Percentiles rank a stretch among this genome's conserved stretches.
Conservation (phyloP, 331 rosid species). For the Ulmus americana region DNA sequence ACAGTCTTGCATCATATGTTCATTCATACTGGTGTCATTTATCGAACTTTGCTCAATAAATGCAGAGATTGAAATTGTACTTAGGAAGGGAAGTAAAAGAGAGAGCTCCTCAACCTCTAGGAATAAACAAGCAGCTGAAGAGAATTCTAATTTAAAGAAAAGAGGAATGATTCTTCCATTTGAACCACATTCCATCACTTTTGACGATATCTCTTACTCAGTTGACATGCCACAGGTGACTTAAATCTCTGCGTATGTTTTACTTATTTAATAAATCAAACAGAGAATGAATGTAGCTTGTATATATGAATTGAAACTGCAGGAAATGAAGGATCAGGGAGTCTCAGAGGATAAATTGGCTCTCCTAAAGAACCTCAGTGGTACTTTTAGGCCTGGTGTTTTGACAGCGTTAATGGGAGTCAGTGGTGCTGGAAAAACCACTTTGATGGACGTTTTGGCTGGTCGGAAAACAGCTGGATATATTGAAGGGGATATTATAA, state of each 20-base stretch:
- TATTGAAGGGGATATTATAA: slow-evolving; percentile 40
- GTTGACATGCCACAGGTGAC: slow-evolving; percentile 66
- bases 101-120: too few species aligned
- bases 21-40: too few species aligned
- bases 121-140: too few species aligned
- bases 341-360: slow-evolving; percentile 46
- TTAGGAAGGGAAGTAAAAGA: too few species aligned
- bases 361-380: slow-evolving; percentile 51
- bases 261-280: too few species aligned
- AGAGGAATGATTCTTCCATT: slow-evolving; percentile 4
- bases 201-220: slow-evolving; percentile 52
- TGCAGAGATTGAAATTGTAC: too few species aligned
- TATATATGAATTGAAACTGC: slow-evolving; percentile 9
- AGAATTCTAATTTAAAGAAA: too few species aligned
- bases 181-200: neutral
- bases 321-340: slow-evolving; percentile 55
- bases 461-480: slow-evolving; percentile 65
- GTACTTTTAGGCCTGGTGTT: slow-evolving; percentile 66
- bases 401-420: slow-evolving; percentile 67
- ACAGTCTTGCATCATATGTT: too few species aligned
- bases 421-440: slow-evolving; percentile 60
- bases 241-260: neutral
- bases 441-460: slow-evolving; percentile 53
- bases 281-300: too few species aligned
- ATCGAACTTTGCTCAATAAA: too few species aligned